These are phyloP conservation scores for Phlebiopsis gigantea DNA, from an alignment of 768 basidiomycete species.

Conservation along the genomic window DNA sequence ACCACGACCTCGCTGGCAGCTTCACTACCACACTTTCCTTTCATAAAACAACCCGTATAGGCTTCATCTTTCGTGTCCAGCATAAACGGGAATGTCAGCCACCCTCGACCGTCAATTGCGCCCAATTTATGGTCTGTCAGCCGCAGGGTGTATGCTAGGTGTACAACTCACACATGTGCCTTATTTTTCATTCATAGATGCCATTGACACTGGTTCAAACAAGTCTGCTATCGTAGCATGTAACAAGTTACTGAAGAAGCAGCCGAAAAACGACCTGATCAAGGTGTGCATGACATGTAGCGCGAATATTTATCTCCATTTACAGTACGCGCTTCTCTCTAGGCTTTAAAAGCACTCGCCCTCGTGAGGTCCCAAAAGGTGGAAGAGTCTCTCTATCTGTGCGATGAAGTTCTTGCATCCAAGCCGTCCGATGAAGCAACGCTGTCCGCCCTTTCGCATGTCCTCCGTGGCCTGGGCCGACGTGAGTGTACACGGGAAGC, in stretches of 20 bases:
- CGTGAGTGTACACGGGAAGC: conserved; percentile 29
- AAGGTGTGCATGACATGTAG: conserved; percentile 41
- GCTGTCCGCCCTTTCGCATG: conserved; percentile 79
- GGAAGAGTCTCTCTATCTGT: conserved; percentile 73
- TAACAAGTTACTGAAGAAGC: conserved; percentile 85
- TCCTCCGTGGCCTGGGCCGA: conserved; percentile 73
- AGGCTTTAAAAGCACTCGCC: conserved; percentile 84
- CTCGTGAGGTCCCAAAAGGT: conserved; percentile 81
- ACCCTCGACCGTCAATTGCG: conserved; percentile 79
- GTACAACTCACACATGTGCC: not conserved
- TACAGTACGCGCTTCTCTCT: conserved; percentile 1
- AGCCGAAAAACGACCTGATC: conserved; percentile 65
- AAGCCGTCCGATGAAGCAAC: conserved; percentile 72
- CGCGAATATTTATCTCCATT: not conserved
- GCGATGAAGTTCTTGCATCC: conserved; percentile 71
- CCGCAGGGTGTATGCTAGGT: not conserved
- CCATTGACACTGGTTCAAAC: conserved; percentile 80
- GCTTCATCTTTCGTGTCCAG: not conserved
- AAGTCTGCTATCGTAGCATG: conserved; percentile 82
- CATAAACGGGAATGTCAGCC: conserved; percentile 38
- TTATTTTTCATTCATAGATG: conserved; percentile 43
- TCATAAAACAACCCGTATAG: not conserved
- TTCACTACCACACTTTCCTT: not conserved
- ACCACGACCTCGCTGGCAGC: conserved; percentile 3
- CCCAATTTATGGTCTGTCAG: conserved; percentile 70